Percentiles rank a stretch among this genome's conserved stretches.
phyloP scores from a whole-genome alignment of 495 filamentous ascomycete species.

The Aspergillus cristatus region DNA sequence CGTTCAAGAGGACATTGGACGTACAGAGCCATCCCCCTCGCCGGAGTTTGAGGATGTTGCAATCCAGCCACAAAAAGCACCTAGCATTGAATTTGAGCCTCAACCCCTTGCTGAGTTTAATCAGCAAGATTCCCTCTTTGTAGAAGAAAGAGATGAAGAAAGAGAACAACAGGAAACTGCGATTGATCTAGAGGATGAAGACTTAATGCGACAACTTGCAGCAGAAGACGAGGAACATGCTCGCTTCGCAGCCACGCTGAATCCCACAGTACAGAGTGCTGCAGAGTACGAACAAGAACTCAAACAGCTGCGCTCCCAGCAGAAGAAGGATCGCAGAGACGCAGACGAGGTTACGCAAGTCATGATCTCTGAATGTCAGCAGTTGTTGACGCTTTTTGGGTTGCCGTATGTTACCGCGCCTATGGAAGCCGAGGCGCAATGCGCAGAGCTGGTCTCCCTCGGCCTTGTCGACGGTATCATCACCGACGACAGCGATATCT shows the following conservation, averaged over 20 bases:
- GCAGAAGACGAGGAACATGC: constrained; percentile 87
- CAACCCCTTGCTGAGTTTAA: constrained; percentile 14
- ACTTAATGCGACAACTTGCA: constrained; percentile 73
- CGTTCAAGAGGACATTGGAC: neutral
- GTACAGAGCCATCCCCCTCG: constrained; percentile 30
- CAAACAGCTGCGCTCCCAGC: constrained; percentile 76
- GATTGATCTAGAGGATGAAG: constrained; percentile 82
- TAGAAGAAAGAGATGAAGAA: constrained; percentile 31
- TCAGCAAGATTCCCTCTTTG: constrained; percentile 15
- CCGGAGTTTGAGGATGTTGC: constrained; percentile 46
- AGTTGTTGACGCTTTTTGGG: constrained; percentile 81
- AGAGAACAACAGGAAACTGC: too few relatives aligned
- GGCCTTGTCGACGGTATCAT: constrained; percentile 94
- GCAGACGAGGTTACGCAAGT: constrained; percentile 90
- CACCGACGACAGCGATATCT: constrained; percentile 96
- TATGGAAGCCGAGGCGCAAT: constrained; percentile 98
- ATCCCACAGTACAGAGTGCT: constrained; percentile 56
- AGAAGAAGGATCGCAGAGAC: constrained; percentile 90
- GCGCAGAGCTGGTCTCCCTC: constrained; percentile 77
- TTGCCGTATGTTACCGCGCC: constrained; percentile 94
- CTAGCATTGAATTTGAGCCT: constrained; percentile 3
- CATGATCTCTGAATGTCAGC: constrained; percentile 93
- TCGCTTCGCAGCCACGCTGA: constrained; percentile 78
- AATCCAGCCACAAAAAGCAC: constrained; percentile 2
- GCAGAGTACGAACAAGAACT: constrained; percentile 81